Conservation (phyloP, 106 monocot genomes). For the Allium cepa region DNA sequence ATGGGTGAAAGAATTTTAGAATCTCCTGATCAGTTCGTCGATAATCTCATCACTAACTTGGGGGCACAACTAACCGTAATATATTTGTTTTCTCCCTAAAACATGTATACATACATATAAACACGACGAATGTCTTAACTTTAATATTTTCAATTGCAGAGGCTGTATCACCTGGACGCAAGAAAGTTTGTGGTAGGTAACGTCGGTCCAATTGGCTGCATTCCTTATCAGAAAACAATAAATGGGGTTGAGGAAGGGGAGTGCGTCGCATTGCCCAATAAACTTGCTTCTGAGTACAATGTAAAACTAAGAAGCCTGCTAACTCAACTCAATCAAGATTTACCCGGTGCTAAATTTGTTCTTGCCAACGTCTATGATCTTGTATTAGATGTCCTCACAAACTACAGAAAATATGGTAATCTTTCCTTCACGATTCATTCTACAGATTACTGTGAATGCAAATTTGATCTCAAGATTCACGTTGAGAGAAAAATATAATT, state of each 20-base stretch:
- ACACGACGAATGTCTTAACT: background rate
- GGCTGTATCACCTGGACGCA: conserved; percentile 64
- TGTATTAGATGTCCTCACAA: conserved; percentile 62
- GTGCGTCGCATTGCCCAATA: conserved; percentile 61
- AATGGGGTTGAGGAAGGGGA: conserved; percentile 32
- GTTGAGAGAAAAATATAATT: background rate
- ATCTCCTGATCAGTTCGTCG: conserved; percentile 51
- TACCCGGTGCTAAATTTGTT: conserved; percentile 64
- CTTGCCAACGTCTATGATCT: conserved; percentile 85
- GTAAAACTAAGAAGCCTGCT: conserved; percentile 43
- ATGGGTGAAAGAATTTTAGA: conserved; percentile 24
- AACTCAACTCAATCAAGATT: conserved; percentile 44
- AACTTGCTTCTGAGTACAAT: conserved; percentile 62
- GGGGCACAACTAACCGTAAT: conserved; percentile 58
- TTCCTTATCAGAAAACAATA: conserved; percentile 84
- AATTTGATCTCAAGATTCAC: too few species aligned
- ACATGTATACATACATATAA: background rate
- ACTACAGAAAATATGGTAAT: conserved; percentile 48
- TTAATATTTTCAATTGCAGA: conserved; percentile 22
- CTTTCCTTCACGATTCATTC: background rate
- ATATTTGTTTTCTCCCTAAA: background rate
- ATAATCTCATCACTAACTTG: conserved; percentile 45
- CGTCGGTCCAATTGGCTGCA: conserved; percentile 86
- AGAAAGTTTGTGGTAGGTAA: conserved; percentile 76
- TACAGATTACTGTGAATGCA: background rate